These are phyloP conservation scores for Sarcocystis neurona DNA, from an alignment of 169 alveolate species.

Conservation along the genomic window DNA sequence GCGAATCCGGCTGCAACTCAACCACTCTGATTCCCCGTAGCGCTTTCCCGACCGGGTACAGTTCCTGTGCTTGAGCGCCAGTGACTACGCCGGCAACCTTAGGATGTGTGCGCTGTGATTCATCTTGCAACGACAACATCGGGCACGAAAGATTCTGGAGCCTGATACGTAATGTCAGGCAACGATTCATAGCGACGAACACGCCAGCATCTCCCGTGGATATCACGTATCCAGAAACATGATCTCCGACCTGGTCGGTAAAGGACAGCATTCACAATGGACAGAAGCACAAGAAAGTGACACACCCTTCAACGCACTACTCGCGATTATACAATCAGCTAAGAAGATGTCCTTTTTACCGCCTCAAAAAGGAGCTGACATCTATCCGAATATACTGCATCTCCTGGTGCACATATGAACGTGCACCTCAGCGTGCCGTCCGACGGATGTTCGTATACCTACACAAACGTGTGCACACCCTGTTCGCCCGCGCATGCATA, in stretches of 20 bases:
- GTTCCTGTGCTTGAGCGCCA: constrained; percentile 14
- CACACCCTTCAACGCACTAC: no score
- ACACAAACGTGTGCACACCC: no score
- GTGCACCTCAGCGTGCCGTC: no score
- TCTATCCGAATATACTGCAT: no score
- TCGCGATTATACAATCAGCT: no score
- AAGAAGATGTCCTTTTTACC: no score
- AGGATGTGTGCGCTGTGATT: not conserved
- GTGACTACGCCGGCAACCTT: not conserved
- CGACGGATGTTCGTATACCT: no score
- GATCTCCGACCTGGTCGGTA: constrained; percentile 38
- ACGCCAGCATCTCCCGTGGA: constrained; percentile 60
- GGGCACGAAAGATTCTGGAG: constrained; percentile 49
- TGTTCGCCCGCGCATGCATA: no score
- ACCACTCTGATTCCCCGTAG: not conserved
- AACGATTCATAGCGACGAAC: constrained; percentile 61
- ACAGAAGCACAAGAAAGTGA: no score
- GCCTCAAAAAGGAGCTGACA: no score
- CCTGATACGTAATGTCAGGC: constrained; percentile 58
- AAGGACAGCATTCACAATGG: no score
- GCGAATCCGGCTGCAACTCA: not conserved
- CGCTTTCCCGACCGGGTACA: constrained; percentile 21
- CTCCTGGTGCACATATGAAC: no score
- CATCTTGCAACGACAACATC: not conserved
- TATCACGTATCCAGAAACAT: constrained; percentile 57